Evolutionary conservation across 768 basidiomycete species (phyloP), one percentile per base, ranked within the genome.

Genomic region (Boletales sp.): DNA sequence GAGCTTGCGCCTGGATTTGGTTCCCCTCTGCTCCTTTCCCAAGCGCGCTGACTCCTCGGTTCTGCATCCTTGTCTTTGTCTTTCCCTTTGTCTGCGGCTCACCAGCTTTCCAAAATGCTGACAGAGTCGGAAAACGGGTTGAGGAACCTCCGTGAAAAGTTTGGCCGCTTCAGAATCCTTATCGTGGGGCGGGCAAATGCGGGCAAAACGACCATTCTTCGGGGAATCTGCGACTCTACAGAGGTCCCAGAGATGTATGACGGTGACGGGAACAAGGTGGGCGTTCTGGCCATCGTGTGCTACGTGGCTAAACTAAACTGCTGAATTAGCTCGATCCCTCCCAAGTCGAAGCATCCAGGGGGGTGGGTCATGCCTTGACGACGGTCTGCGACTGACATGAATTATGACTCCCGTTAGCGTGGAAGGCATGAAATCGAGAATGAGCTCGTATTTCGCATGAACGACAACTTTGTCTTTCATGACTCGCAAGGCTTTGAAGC

Each of bases 121-220:
- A 5, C 31, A 18, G 34, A 35, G 18, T 21, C 31, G 15, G 21
- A 29, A 3, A 5, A 29, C 3, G 34, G 4, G 8, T 41, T 36
- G 5, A 3, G 31, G n/a, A 24, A 42, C 2, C 35, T 52, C 30
- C 51, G 4, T 0, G 35, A 27, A 0, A 42, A 37, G 19, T 45
- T 50, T n/a, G 36, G 47, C 4, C 40, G 40, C 4, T 47, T 47
- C 39, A 40, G 49, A 14, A 38, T 39, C 19, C 47, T 48, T 5
- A 42, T 52, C 24, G 11, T 52, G 3, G 51, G 42, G 37, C 47
- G 42, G n/a, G 51, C 51, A 5, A 52, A 50, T 12, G 40, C 51
- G 10, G 51, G 51, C 27, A 50, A 52, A 48, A 50, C 51, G 17
- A 52, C 48, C 1, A 27, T 50, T 38, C 51, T 52, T n/a, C 47